Base-by-base conservation (phyloP, 129 eudicot genomes). In the Logfia minima region DNA sequence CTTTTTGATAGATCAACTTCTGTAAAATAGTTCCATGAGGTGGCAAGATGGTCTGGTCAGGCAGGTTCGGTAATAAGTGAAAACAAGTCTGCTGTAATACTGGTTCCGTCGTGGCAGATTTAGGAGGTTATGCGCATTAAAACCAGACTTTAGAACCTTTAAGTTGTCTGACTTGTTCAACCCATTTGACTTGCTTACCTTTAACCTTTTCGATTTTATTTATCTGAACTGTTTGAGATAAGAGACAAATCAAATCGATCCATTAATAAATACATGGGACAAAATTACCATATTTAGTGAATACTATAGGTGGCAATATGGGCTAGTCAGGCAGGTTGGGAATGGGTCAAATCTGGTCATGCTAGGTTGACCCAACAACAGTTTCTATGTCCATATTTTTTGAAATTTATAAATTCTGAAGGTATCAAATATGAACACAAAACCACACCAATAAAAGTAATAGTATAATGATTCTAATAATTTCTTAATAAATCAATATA, bases 231-330 rank as follows among this genome's bases (percentile, higher is more conserved):
- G 55, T 48, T 48, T 14, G 55, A 48, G 18, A 37, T 3, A 14
- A 48, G 11, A 48, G 55, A 48, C 55, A 14, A 48, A 3, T 48
- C 18, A 48, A 48, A 48, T 48, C 4, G 18, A 14, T 48, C n/a
- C n/a, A 48, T 48, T 48, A 48, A 14, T 14, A 14, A 48, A 6
- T 48, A 48, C 18, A 13, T 13, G 55, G 13, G n/a, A 48, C 55
- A 48, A 48, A 13, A 13, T 48, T 48, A 48, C n/a, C 55, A 48
- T 48, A 48, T 48, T 2, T 48, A 4, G 55, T 62, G n/a, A 22
- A 24, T 29, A 53, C 53, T 65, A 26, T 26, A 1, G 80, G 65
- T 29, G n/a, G 39, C 69, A 43, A 75, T 24, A 41, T 75, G 78
- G 8, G 29, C 28, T 14, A 16, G 60, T 56, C 31, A 18, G 28